phyloP scores from a whole-genome alignment of 2,329 filamentous ascomycete genomes.

The Diplodia seriata region DNA sequence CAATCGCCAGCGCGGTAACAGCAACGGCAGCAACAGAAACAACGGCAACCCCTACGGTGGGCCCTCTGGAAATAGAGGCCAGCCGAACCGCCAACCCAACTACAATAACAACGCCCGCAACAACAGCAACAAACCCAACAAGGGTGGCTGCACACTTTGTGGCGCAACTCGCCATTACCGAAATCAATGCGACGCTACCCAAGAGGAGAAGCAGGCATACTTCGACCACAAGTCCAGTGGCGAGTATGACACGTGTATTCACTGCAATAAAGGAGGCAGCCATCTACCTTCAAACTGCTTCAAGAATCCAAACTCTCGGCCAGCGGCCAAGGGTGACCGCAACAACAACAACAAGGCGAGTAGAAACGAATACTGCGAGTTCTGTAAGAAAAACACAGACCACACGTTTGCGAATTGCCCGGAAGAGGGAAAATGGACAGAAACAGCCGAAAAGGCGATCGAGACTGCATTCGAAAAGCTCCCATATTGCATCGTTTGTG shows the following conservation, averaged over 20 bases:
- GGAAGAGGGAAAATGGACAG: not conserved
- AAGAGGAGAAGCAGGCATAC: not conserved
- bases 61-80: too few species aligned
- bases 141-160: not conserved
- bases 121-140: not conserved
- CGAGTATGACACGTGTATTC: not conserved
- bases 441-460: not conserved
- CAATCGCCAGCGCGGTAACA: not conserved
- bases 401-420: not conserved
- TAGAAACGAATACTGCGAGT: not conserved
- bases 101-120: not conserved
- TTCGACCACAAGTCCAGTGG: not conserved
- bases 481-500: constrained; percentile 11
- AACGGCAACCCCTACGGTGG: not conserved
- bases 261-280: not conserved
- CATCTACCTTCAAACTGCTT: constrained; percentile 8
- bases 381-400: not conserved
- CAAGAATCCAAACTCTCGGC: not conserved
- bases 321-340: not conserved
- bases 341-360: not conserved
- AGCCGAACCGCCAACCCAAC: too few species aligned
- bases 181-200: constrained; percentile 2
- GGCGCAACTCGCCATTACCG: not conserved
- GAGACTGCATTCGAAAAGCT: not conserved
- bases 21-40: not conserved